Conservation (phyloP, 768 basidiomycete species). For the Kwoniella newhampshirensis region DNA sequence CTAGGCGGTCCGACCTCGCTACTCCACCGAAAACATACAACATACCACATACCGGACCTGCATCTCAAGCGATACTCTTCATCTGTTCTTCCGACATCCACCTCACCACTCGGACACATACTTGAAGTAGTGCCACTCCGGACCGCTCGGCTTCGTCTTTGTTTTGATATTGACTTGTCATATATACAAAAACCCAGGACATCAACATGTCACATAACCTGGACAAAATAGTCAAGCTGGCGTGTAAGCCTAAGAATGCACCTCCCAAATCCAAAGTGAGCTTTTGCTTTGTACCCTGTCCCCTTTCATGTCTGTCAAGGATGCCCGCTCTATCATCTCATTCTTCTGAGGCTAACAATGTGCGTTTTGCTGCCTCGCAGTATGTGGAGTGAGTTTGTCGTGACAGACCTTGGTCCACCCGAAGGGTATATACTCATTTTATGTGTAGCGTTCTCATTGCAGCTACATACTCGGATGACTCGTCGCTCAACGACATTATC, state of each 20-base stretch:
- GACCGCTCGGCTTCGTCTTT: not conserved
- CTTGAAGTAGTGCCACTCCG: not conserved
- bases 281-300: slow-evolving; percentile 1
- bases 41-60: no score
- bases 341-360: not conserved
- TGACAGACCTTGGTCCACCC: no score
- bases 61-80: no score
- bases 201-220: slow-evolving; percentile 42
- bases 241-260: slow-evolving; percentile 95
- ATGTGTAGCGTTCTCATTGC: slow-evolving; percentile 71
- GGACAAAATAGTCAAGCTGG: slow-evolving; percentile 81
- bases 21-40: no score
- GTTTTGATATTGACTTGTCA: not conserved
- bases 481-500: slow-evolving; percentile 88
- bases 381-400: slow-evolving; percentile 69
- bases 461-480: slow-evolving; percentile 95
- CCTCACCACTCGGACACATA: not conserved
- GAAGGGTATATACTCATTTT: no score
- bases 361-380: slow-evolving; percentile 55
- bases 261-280: slow-evolving; percentile 91
- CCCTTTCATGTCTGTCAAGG: not conserved
- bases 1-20: no score
- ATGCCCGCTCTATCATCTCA: not conserved
- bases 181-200: not conserved
- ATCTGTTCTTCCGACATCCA: no score